These are phyloP conservation scores for Clonostachys sp. DNA, from an alignment of 2,329 filamentous ascomycete species.

Conservation along the genomic window DNA sequence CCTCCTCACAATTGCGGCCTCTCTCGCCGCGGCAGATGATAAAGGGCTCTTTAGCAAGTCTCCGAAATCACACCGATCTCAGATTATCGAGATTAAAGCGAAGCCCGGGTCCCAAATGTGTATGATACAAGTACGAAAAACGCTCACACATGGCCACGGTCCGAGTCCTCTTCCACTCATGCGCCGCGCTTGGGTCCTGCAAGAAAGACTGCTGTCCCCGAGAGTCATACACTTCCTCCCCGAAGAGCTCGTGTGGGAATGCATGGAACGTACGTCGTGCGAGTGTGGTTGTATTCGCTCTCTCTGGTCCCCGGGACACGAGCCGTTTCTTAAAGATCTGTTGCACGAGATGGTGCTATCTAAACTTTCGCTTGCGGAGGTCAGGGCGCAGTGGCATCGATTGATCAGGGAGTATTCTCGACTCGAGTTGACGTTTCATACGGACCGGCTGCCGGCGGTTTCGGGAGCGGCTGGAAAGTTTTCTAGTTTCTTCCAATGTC, in stretches of 20 bases:
- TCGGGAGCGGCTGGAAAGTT: neutral
- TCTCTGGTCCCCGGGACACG: too few relatives aligned
- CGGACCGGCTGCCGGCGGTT: neutral
- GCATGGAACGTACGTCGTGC: conserved; percentile 2
- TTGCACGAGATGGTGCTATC: too few relatives aligned
- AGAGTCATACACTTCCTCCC: conserved; percentile 18
- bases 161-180: neutral
- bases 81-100: neutral
- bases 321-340: too few relatives aligned
- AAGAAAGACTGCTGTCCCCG: conserved; percentile 18
- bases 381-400: neutral
- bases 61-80: neutral
- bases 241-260: conserved; percentile 16
- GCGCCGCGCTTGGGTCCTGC: conserved; percentile 18
- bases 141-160: neutral
- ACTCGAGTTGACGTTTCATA: neutral
- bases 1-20: neutral
- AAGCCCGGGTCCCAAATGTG: neutral
- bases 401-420: neutral
- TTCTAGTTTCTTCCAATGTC: neutral
- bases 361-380: too few relatives aligned
- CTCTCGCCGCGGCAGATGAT: neutral
- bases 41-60: neutral
- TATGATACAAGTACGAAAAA: neutral
- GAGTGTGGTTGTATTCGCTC: neutral